A percentile compares a stretch with the other conserved stretches of the same genome.
Conservation (phyloP, 352 stramenopile species). For the Pythium aristosporum region DNA sequence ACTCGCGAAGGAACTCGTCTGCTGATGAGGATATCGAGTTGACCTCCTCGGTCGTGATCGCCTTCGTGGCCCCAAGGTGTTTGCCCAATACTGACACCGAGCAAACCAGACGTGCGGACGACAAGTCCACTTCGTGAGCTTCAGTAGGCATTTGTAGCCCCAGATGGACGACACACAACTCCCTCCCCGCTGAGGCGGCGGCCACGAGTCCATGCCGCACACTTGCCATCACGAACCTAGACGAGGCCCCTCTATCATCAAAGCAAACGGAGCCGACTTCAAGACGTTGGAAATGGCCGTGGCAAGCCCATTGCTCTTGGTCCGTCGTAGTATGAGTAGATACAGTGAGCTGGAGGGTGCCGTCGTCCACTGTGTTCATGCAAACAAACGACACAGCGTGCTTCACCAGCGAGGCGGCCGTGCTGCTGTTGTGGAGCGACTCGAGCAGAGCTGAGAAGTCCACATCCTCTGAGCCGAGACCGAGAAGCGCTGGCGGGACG, state of each 20-base stretch:
- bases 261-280: background rate
- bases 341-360: background rate
- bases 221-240: background rate
- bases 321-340: background rate
- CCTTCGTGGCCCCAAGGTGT: background rate
- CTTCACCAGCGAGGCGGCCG: conserved; percentile 9
- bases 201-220: conserved; percentile 15
- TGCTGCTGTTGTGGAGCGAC: background rate
- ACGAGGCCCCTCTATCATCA: background rate
- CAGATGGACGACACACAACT: conserved; percentile 17
- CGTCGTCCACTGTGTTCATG: conserved; percentile 2
- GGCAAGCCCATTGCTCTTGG: background rate
- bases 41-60: conserved; percentile 9
- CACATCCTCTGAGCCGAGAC: conserved; percentile 3
- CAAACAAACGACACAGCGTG: conserved; percentile 21
- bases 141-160: background rate
- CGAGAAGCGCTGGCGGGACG: conserved; percentile 24
- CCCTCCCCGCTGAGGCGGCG: background rate
- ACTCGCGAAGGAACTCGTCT: background rate
- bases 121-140: background rate
- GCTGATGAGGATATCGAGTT: background rate
- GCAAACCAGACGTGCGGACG: conserved; percentile 3
- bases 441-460: background rate
- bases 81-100: conserved; percentile 9
- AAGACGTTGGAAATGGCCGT: background rate